Evolutionary conservation across 768 basidiomycete species (phyloP), one percentile per base, ranked within the genome.

Genomic region (Brasilioporus rufonigricans): DNA sequence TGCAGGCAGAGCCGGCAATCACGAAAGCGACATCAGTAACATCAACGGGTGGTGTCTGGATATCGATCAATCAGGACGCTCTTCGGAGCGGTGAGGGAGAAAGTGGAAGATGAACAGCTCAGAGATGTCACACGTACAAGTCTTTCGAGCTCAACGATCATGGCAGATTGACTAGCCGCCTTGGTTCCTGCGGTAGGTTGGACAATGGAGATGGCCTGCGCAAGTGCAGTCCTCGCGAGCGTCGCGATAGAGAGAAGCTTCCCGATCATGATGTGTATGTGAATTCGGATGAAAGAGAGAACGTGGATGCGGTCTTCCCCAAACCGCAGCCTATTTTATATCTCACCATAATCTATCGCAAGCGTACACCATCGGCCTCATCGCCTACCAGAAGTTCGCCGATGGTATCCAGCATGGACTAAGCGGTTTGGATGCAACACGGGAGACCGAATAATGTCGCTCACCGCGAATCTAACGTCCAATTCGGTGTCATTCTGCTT

Each of bases 101-200:
- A 23, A 19, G 18, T 18, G 21, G 41, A 19, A 31, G 4, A 27
- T 23, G 14, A 18, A 24, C 29, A 11, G n/a, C 10, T 12, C 5
- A 10, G 23, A 41, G 4, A 21, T 21, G 23, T 29, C 16, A 23
- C 3, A 65, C 78, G 14, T 52, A 81, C 80, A 4, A 71, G 71
- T 50, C 70, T 69, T 44, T 75, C 73, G 10, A 82, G 57, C 51
- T 76, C 65, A 1, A 82, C 67, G 10, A 58, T 65, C 29, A 81
- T 24, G 16, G 54, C 53, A 2, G 62, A 52, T 19, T 77, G 77
- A 23, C 71, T 65, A 0, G 32, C 13, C 9, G 82, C 63, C 14
- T 59, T 49, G 3, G 70, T 54, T 6, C 71, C 73, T 3, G 66
- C 49, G 1, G 52, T 19, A 2, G 82, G 82, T 4, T 46, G 50